Base-by-base conservation (phyloP, 2,329 filamentous ascomycete species). In the Hymenoscyphus occultus region DNA sequence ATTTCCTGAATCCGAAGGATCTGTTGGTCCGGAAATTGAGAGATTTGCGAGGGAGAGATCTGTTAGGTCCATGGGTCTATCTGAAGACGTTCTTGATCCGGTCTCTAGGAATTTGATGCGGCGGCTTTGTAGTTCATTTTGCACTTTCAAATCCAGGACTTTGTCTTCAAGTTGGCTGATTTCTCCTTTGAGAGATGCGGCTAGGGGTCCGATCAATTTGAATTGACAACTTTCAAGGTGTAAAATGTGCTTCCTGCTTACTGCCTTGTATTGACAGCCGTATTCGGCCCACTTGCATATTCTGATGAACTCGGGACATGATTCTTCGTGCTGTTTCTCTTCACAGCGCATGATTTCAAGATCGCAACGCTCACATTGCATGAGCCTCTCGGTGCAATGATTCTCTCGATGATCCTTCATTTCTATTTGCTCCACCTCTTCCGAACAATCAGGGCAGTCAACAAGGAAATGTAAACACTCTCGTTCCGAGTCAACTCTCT, bases 391-490 rank as follows among this genome's bases (percentile, higher is more conserved):
- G 3, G 75, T 75, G 60, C 83, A 88, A 22, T 80, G 78, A 1
- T 76, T 56, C 28, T 81, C 78, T 12, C 76, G 73, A 64, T 88
- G 85, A 4, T 78, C 74, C 5, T 80, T 78, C 72, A 84, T 76
- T 19, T 76, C 79, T 59, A 80, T 80, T 64, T 83, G 78, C n/a
- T 84, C 78, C 14, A 74, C 45, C 9, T 60, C 70, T 28, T 78
- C 74, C n/a, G 80, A 74, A 74, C 87, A 89, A 69, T 84, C 81
- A n/a, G 77, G 75, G 71, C 87, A 89, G 10, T 74, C 72, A 0
- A 79, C 77, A 39, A 81, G 74, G 61, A 79, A 79, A 70, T 89
- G 87, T 28, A 84, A 78, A 70, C 87, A 89, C 1, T 79, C 79
- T 59, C 80, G 80, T n/a, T 78, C 78, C 1, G 77, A 75, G 64